Percentiles rank a stretch among this genome's conserved stretches.
Evolutionary conservation across 1,284 basidiomycete species (phyloP).

Genomic region (Abortiporus biennis): DNA sequence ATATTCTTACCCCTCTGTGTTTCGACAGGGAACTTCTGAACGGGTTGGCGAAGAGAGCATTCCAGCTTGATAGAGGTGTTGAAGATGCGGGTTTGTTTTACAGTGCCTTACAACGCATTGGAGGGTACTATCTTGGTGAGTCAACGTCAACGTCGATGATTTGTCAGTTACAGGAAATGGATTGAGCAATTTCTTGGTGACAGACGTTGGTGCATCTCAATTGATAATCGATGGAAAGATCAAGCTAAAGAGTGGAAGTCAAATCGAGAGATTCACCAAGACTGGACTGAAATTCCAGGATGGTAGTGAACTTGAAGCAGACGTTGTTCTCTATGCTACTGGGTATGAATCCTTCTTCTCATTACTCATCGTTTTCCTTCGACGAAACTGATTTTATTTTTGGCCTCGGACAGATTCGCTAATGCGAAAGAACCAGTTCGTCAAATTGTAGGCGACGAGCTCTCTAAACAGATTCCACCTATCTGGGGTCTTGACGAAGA

Average conservation of each 20-base stretch:
- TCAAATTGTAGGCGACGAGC: constrained; percentile 38
- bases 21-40: constrained; percentile 37
- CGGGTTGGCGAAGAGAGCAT: constrained; percentile 50
- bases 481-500: constrained; percentile 53
- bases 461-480: constrained; percentile 34
- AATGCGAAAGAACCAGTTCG: constrained; percentile 33
- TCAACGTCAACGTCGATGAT: too few relatives aligned
- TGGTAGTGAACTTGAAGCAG: constrained; percentile 53
- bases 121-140: too few relatives aligned
- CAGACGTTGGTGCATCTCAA: constrained; percentile 35
- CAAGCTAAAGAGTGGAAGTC: constrained; percentile 61
- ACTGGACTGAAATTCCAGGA: constrained; percentile 56
- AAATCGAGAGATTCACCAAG: constrained; percentile 44
- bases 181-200: too few relatives aligned
- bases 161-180: too few relatives aligned
- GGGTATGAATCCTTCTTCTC: constrained; percentile 7
- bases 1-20: too few relatives aligned
- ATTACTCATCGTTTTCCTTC: constrained; percentile 35
- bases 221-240: constrained; percentile 63
- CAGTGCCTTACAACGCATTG: constrained; percentile 29
- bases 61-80: constrained; percentile 49
- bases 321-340: constrained; percentile 60
- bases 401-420: too few relatives aligned
- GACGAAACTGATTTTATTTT: too few relatives aligned
- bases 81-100: constrained; percentile 46